These are phyloP conservation scores for Moesziomyces sp. DNA, from an alignment of 1,284 basidiomycete species.

Conservation along the genomic window DNA sequence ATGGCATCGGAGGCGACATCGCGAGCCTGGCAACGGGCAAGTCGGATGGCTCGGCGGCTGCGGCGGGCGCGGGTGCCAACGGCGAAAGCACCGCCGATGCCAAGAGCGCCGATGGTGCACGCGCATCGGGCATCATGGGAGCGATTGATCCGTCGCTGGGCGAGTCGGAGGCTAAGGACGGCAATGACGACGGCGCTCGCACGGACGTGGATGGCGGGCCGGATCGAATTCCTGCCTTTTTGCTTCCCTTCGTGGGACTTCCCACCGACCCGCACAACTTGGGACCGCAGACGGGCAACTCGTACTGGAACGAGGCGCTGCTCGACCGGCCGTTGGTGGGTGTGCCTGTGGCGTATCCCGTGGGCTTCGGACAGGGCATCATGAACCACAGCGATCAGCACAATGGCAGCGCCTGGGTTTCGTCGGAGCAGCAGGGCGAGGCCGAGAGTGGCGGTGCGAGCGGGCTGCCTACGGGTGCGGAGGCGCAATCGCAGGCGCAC, in stretches of 20 bases:
- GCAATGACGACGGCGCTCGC: constrained; percentile 11
- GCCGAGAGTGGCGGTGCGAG: constrained; percentile 1
- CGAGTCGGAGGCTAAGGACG: constrained; percentile 10
- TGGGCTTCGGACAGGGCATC: constrained; percentile 35
- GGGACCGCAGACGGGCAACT: constrained; percentile 38
- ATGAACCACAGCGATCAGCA: constrained; percentile 20
- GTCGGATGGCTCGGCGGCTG: constrained; percentile 10
- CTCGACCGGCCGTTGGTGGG: constrained; percentile 46
- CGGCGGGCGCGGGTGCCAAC: constrained; percentile 5
- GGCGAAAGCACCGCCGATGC: constrained; percentile 10
- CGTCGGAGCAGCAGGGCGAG: constrained; percentile 14
- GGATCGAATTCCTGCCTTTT: constrained; percentile 36
- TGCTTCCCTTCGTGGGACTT: constrained; percentile 51
- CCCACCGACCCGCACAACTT: constrained; percentile 39
- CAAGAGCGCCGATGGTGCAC: constrained; percentile 6
- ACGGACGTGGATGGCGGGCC: constrained; percentile 32
- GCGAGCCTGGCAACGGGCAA: constrained; percentile 28
- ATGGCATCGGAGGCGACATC: constrained; percentile 36
- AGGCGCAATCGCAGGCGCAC: constrained; percentile 3
- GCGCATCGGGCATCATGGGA: constrained; percentile 17
- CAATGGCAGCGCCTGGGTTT: constrained; percentile 25
- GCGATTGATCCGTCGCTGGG: constrained; percentile 36
- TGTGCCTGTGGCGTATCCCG: constrained; percentile 44
- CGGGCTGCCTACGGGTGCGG: constrained; percentile 2
- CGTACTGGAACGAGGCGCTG: constrained; percentile 45